Evolutionary conservation across 2,329 filamentous ascomycete species (phyloP).

Genomic region (Chrysoporthe austroafricana): DNA sequence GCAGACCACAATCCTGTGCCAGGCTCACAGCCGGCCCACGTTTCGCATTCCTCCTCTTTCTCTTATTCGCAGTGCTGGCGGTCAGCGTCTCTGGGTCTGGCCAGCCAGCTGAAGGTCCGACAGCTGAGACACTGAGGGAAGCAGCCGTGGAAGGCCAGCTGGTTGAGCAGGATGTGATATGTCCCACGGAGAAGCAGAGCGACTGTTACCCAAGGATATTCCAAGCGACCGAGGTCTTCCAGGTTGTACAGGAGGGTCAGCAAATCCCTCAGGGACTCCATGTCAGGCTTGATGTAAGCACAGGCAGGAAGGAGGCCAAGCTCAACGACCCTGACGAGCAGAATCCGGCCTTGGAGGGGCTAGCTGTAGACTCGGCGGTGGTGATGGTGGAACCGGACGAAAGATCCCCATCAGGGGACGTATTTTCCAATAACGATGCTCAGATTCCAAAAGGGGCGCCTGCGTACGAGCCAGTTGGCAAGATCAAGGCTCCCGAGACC

Average conservation of each 20-base stretch:
- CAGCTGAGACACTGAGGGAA: neutral
- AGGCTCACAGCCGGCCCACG: constrained; percentile 12
- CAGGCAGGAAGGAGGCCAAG: constrained; percentile 68
- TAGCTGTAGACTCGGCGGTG: constrained; percentile 56
- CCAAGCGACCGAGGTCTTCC: constrained; percentile 66
- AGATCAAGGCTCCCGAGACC: constrained; percentile 56
- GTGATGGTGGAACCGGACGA: constrained; percentile 57
- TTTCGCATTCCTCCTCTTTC: constrained; percentile 17
- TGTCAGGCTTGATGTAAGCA: constrained; percentile 66
- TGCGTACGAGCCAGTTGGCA: constrained; percentile 59
- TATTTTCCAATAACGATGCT: constrained; percentile 31
- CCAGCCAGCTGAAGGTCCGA: neutral
- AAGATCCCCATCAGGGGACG: constrained; percentile 45
- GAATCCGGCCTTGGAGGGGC: constrained; percentile 51
- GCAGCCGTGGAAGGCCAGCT: constrained; percentile 3
- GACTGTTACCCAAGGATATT: constrained; percentile 72
- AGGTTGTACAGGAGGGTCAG: constrained; percentile 65
- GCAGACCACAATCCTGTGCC: neutral
- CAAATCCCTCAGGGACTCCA: constrained; percentile 68
- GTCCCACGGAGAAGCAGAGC: constrained; percentile 60
- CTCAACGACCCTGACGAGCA: constrained; percentile 62
- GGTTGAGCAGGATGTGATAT: constrained; percentile 58
- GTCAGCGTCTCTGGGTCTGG: constrained; percentile 13
- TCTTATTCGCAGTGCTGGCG: constrained; percentile 22
- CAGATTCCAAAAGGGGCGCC: constrained; percentile 55